phyloP scores from a whole-genome alignment of 1,139 yeast species.

The Nadsonia starkeyi-henricii region DNA sequence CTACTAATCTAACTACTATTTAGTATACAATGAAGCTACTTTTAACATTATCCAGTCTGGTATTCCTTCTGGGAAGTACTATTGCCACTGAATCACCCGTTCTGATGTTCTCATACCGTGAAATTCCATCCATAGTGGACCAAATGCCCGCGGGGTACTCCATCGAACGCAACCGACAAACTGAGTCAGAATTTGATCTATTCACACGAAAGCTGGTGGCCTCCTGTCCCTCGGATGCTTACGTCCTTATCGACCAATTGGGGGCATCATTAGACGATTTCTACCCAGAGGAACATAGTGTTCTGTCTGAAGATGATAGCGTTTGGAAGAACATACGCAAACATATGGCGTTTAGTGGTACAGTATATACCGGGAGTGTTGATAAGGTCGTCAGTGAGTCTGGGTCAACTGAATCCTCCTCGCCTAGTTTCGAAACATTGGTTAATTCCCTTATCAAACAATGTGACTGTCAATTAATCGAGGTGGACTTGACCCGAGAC shows the following conservation, averaged over 20 bases:
- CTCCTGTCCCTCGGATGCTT: background rate
- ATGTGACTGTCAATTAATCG: background rate
- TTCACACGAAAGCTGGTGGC: background rate
- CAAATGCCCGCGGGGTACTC: background rate
- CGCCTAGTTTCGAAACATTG: background rate
- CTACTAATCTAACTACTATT: too few species aligned
- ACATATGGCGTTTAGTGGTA: background rate
- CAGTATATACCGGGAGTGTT: background rate
- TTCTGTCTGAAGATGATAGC: background rate
- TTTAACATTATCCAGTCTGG: too few species aligned
- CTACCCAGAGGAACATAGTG: background rate
- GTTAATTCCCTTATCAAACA: background rate
- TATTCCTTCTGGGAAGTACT: too few species aligned
- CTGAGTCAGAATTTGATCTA: background rate
- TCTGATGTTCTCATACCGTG: background rate
- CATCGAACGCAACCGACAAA: background rate
- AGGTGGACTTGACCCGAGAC: background rate
- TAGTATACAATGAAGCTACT: too few species aligned
- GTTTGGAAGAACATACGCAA: background rate
- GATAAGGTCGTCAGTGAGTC: too few species aligned
- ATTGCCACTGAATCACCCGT: background rate
- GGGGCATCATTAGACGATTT: background rate
- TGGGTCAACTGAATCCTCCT: background rate
- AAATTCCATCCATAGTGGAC: background rate
- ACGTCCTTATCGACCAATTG: background rate